Percentiles rank a stretch among this genome's conserved stretches.
Evolutionary conservation across 805 yeast genomes (phyloP).

Genomic region (Kluyveromyces aestuarii): DNA sequence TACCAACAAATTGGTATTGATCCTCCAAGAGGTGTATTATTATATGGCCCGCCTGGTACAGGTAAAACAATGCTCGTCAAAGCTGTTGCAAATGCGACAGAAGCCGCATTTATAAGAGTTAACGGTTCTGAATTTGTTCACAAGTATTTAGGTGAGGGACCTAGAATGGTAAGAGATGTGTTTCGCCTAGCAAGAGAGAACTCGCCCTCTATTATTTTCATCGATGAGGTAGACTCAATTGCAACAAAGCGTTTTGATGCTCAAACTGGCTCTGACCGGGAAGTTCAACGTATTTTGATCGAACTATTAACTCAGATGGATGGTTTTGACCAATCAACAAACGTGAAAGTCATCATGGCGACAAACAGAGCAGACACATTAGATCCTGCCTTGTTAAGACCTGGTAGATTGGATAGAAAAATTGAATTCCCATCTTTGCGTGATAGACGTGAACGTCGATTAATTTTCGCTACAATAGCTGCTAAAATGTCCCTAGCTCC

Average conservation of each 20-base stretch:
- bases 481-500: conserved; percentile 98
- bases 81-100: conserved; percentile 95
- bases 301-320: conserved; percentile 98
- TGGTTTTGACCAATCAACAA: conserved; percentile 93
- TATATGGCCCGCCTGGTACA: conserved; percentile 99
- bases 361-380: conserved; percentile 98
- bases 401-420: conserved; percentile 97
- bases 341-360: conserved; percentile 98
- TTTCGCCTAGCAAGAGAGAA: conserved; percentile 95
- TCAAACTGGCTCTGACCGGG: conserved; percentile 99
- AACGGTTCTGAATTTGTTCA: conserved; percentile 98
- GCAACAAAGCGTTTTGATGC: conserved; percentile 99
- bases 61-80: conserved; percentile 99
- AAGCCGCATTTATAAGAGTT: conserved; percentile 93
- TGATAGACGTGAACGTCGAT: conserved; percentile 95
- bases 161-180: conserved; percentile 98
- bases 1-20: conserved; percentile 97
- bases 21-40: conserved; percentile 95
- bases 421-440: conserved; percentile 94
- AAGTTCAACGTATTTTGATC: conserved; percentile 93
- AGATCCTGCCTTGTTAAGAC: conserved; percentile 96
- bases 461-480: conserved; percentile 92
- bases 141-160: conserved; percentile 97
- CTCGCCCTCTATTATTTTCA: conserved; percentile 93
- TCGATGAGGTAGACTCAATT: conserved; percentile 97